Conservation (phyloP, 768 basidiomycete species). For the Rhodotorula toruloides region DNA sequence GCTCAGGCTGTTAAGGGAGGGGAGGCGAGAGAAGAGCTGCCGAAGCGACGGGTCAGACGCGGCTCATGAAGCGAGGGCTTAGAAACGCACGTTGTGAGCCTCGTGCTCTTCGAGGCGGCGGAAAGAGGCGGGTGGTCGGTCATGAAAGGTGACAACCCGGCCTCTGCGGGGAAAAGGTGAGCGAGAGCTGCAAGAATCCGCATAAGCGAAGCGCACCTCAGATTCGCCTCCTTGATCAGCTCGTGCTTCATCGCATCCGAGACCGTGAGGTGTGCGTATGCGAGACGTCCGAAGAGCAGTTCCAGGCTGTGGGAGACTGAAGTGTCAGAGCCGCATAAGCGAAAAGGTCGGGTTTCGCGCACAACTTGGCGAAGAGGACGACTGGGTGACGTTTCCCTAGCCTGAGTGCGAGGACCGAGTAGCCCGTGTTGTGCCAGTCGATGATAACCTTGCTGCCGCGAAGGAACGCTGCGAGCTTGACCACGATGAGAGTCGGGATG, state of each 20-base stretch:
- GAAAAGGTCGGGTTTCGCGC: constrained; percentile 36
- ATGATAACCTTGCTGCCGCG: constrained; percentile 82
- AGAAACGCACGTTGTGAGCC: constrained; percentile 62
- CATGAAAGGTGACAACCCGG: constrained; percentile 49
- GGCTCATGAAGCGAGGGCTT: not conserved
- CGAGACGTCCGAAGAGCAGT: constrained; percentile 65
- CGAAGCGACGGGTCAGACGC: constrained; percentile 53
- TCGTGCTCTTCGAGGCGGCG: constrained; percentile 64
- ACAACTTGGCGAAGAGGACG: constrained; percentile 73
- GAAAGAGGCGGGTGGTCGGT: constrained; percentile 83
- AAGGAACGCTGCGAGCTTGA: constrained; percentile 64
- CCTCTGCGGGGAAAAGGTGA: not conserved
- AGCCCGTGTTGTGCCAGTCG: constrained; percentile 98
- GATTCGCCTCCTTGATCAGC: constrained; percentile 65
- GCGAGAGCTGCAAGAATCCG: not conserved
- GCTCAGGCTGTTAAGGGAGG: constrained; percentile 41
- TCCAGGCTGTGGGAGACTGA: constrained; percentile 72
- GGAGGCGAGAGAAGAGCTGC: constrained; percentile 47
- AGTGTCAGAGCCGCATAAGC: not conserved
- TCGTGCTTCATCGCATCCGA: constrained; percentile 76
- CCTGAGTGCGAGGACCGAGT: constrained; percentile 80
- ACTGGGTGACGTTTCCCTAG: constrained; percentile 64
- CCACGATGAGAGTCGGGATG: constrained; percentile 84
- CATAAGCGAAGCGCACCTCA: constrained; percentile 57
- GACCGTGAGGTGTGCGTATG: constrained; percentile 89